Base-by-base conservation (phyloP, 768 basidiomycete genomes). In the Boletus rubroflammeus region DNA sequence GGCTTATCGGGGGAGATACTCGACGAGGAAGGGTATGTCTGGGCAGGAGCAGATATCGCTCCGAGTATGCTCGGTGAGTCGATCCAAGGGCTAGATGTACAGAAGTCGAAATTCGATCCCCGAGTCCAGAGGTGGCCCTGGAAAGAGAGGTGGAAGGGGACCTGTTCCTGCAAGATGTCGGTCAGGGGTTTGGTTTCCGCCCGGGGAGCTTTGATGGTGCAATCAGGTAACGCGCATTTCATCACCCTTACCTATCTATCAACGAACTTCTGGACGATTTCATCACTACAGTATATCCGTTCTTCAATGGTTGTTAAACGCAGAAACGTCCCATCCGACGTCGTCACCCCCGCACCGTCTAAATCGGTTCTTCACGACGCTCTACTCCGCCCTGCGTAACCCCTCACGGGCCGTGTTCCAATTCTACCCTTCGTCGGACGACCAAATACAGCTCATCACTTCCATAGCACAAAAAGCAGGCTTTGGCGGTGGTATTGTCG, bases 301-400 rank as follows among this genome's bases (percentile, higher is more conserved):
- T n/a, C 76, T 99, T 6, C 97, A 99, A 74, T 99, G 97, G 97
- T 78, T 99, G 3, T 79, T 98, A 54, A 99, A 98, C 70, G 95
- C 96, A 25, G 97, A 98, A 70, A 90, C 93, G 28, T 86, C 93
- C 6, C 87, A 86, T 66, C 89, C 82, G 53, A 93, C 86, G 44
- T 95, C 91, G 53, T 95, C 92, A 43, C 95, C 86, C 15, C 93
- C 86, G 11, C 91, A 88, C 70, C 90, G 84, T 62, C 81, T 86
- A 52, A 84, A 77, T 58, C 89, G 84, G 54, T 99, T 93, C 80
- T 99, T 93, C 78, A 95, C 90, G 31, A 93, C 93, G 10, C 78
- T 96, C 26, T 88, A 94, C 71, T 90, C 93, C 2, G 81, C 88
- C 10, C 81, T 96, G 28, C 81, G 86, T 47, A 92, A 90, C 67